A percentile compares a stretch with the other conserved stretches of the same genome.
Conservation (phyloP, 192 early-diverging fungal species). For the Coemansia sp. region DNA sequence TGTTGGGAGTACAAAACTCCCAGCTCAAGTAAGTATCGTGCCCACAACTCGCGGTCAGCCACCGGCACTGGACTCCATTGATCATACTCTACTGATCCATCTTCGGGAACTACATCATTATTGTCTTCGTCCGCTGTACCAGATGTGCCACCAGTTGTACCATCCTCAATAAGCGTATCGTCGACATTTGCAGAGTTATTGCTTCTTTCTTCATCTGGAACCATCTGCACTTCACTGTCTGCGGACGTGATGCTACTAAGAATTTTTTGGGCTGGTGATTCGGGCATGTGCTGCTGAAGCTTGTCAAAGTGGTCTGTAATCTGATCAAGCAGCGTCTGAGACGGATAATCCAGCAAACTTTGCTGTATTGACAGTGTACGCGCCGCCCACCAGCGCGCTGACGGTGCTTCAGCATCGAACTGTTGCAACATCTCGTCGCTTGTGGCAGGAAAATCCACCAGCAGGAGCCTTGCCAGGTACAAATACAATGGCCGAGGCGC, state of each 20-base stretch:
- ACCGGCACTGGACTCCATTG: constrained; percentile 15
- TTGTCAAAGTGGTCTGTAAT: constrained; percentile 23
- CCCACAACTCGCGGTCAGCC: constrained; percentile 40
- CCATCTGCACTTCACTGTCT: not conserved
- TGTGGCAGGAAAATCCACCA: constrained; percentile 57
- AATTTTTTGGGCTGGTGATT: constrained; percentile 14
- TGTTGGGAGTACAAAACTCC: constrained; percentile 81
- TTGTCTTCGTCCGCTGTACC: not conserved
- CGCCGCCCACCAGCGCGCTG: constrained; percentile 72
- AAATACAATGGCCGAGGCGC: constrained; percentile 69
- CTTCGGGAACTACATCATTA: not conserved
- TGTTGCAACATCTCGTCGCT: constrained; percentile 15
- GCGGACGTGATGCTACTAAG: not conserved
- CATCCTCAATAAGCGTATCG: constrained; percentile 2
- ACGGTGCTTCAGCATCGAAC: constrained; percentile 19
- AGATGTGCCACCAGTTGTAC: not conserved
- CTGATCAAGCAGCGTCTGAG: constrained; percentile 61
- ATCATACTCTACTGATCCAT: not conserved
- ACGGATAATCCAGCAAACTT: constrained; percentile 46
- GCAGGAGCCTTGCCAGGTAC: constrained; percentile 61
- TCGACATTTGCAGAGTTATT: not conserved
- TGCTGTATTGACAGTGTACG: constrained; percentile 78
- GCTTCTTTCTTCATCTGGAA: not conserved
- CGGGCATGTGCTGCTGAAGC: constrained; percentile 13
- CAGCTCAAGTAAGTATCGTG: constrained; percentile 74